Base-by-base conservation (phyloP, 805 yeast species). In the Millerago galiae region DNA sequence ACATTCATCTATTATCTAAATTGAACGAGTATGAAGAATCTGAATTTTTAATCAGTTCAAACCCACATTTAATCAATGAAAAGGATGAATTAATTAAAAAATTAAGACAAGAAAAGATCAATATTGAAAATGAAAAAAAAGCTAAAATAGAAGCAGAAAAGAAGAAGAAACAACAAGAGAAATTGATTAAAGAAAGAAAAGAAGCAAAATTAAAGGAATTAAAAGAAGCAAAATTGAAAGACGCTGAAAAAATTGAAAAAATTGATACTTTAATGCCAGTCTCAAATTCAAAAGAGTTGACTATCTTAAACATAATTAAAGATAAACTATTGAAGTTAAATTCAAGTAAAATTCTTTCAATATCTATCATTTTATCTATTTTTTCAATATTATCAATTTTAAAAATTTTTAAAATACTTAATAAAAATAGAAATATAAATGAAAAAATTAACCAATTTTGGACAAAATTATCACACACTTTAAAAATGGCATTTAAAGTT, bases 401-500 rank as follows among this genome's bases (percentile, higher is more conserved):
- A 3, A 48, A 47, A 34, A 45, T 43, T 17, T 34, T 43, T 24
- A 34, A 41, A 2, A n/a, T 50, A 13, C 5, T 41, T n/a, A 26
- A 41, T 2, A 9, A 46, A 13, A 52, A 47, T 41, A 34, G 37
- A 9, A 46, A 42, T 15, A 2, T 52, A 12, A 50, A 50, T 40
- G 40, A 41, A 15, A 12, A 21, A 15, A 10, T 48, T 1, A 28
- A 31, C 1, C 13, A 27, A 1, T 15, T 54, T 9, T 54, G 57
- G 57, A 41, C 17, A 1, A 54, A 50, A 21, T 5, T 51, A 3
- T 8, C 26, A 2, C 15, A 41, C 4, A 56, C 60, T 0, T 16
- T 50, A 1, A 39, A 48, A 31, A 57, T 57, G 61, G 61, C 59
- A 1, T 48, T 57, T 33, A 42, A 51, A 21, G 59, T 57, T 5